phyloP scores from a whole-genome alignment of 768 basidiomycete genomes.

The Baorangia bicolor region DNA sequence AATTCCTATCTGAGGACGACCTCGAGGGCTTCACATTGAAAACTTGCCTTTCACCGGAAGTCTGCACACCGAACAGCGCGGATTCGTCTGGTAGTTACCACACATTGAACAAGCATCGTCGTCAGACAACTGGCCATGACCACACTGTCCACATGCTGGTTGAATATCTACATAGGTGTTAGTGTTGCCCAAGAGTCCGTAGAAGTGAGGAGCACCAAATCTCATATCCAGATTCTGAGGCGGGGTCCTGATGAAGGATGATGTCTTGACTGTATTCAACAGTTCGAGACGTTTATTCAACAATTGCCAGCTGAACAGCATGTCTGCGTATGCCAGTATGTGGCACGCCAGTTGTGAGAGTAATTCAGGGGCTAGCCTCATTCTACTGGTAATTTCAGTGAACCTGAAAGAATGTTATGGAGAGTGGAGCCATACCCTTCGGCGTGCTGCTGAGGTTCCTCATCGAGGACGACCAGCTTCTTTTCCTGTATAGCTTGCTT shows the following conservation, averaged over 20 bases:
- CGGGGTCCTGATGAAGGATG: conserved; percentile 20
- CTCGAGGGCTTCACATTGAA: background rate
- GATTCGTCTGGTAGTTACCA: conserved; percentile 41
- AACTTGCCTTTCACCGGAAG: conserved; percentile 69
- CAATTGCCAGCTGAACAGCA: conserved; percentile 72
- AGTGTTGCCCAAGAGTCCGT: conserved; percentile 1
- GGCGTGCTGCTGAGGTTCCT: conserved; percentile 17
- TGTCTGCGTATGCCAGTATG: conserved; percentile 70
- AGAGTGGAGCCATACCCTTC: conserved; percentile 8
- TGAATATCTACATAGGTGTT: conserved; percentile 39
- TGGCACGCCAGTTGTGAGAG: conserved; percentile 51
- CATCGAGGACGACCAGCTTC: conserved; percentile 39
- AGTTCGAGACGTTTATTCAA: conserved; percentile 71
- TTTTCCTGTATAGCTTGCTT: conserved; percentile 33
- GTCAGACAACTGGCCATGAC: conserved; percentile 33
- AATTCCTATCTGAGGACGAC: background rate
- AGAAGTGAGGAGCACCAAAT: conserved; percentile 26
- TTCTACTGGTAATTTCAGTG: conserved; percentile 5
- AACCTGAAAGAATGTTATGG: background rate
- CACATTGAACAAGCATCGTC: conserved; percentile 44
- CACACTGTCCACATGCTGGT: conserved; percentile 48
- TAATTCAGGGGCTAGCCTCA: conserved; percentile 20
- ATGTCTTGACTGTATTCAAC: conserved; percentile 56
- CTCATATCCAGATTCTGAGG: conserved; percentile 36
- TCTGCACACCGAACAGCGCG: conserved; percentile 70